Evolutionary conservation across 2,329 filamentous ascomycete genomes (phyloP), one percentile per base, ranked within the genome.

Genomic region (Neopestalotiopsis sp.): DNA sequence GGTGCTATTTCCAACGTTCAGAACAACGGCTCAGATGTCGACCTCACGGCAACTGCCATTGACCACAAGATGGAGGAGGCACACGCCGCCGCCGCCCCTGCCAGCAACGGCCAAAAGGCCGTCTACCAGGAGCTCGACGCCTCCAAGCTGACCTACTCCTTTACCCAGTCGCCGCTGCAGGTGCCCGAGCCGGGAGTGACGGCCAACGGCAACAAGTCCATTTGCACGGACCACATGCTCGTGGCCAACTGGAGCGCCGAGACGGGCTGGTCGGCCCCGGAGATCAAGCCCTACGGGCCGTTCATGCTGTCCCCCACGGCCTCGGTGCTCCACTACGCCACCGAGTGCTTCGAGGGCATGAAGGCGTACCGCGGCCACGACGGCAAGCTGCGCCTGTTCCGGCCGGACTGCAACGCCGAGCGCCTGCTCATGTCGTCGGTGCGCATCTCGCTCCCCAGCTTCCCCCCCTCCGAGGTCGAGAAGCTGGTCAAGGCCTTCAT

Each of bases 151-250:
- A 86, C 79, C 69, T 87, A 88, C 82, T 86, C 81, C 38, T 74
- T 78, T 61, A 75, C 75, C 34, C 71, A 77, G 65, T 67, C 71
- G 20, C 72, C 75, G 17, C 71, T 75, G 2, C 76, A 79, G 20
- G 67, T 76, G 24, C 74, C 77, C 13, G 67, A 74, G 12, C 67
- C 73, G 17, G 78, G 78, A 13, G 70, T 78, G 40, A 73, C 74
- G 61, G 74, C 71, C 17, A 69, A 74, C 65, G 73, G 84, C 65
- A 85, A 84, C 72, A 72, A 76, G 70, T 88, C 86, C 71, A 82
- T 89, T 77, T 88, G 87, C 84, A 94, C 93, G 71, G 94, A 98
- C 85, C 95, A 98, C 85, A 97, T 97, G 94, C 84, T 93, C 71
- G 90, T 88, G 65, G 89, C 84, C 38, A 81, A 83, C 68, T 94